Evolutionary conservation across 225 moss, liverwort and hornwort genomes (phyloP), one percentile per base, ranked within the genome.

Genomic region (Takakia lepidozioides): DNA sequence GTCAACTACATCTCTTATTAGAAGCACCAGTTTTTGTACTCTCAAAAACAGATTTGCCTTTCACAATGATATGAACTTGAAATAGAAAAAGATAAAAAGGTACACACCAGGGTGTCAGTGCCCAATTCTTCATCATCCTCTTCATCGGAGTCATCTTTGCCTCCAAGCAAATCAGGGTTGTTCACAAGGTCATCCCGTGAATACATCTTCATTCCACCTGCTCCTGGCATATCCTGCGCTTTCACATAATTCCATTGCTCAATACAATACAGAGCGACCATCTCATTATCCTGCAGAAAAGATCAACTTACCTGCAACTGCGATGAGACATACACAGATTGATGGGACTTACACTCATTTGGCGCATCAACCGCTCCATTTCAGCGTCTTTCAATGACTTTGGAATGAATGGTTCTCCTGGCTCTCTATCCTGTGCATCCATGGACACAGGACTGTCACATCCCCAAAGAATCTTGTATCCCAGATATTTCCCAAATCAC

Each of bases 171-270:
- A 1, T 62, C 53, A 48, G 73, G 76, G 57, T 69, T 66, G 13
- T 61, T 77, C 55, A 59, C 19, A 29, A 91, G 66, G 26, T 98
- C 79, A 10, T 98, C 87, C 38, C 68, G 75, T 10, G 82, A 78
- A 51, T 71, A 87, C 71, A 85, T 78, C 56, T 83, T 84, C 75
- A 98, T 78, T 8, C 75, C 75, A 38, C 82, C 76, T 58, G 83
- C 85, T 72, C 95, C 95, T 45, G 95, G 75, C 73, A 98, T 82
- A 37, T 98, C 85, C 85, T 92, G 71, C 60, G 58, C n/a, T n/a
- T n/a, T n/a, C n/a, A n/a, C n/a, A n/a, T n/a, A n/a, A n/a, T n/a
- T n/a, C n/a, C n/a, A n/a, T n/a, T n/a, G n/a, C n/a, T n/a, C n/a
- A n/a, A n/a, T n/a, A n/a, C n/a, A n/a, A 60, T n/a, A n/a, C n/a